Evolutionary conservation across 2,329 filamentous ascomycete species (phyloP), one percentile per base, ranked within the genome.

Genomic region (Phialophora expanda): DNA sequence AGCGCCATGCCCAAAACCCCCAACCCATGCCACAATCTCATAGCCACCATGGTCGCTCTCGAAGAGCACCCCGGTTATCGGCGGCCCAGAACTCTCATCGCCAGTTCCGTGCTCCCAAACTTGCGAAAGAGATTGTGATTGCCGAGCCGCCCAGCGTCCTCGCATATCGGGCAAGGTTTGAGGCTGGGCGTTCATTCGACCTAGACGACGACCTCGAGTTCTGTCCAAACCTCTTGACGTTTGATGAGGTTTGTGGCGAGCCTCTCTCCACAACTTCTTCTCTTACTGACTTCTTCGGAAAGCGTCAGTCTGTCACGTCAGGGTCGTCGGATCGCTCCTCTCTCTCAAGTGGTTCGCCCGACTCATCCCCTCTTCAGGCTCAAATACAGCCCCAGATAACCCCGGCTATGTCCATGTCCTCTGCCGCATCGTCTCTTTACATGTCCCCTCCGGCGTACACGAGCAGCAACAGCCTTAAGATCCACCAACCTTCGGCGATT

Each of bases 141-240:
- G 88, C 88, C 73, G 93, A 96, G 78, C 85, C 89, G n/a, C 87
- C 88, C 22, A 86, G 89, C 58, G 83, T 96, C 66, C 85, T 86
- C 67, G 87, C 89, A 69, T 97, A 96, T 82, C 90, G 94, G 73
- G 87, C 87, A 72, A 89, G 93, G 76, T 96, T 96, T 73, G 93
- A 98, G 81, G 91, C 92, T 70, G 92, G 91, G 66, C 88, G 93
- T 66, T 97, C 93, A 9, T 98, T 98, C 75, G 94, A 98, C 73
- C 85, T 98, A 69, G 94, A 97, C 75, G 94, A 98, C 77, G 94
- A 98, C 78, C 86, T 97, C 81, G 90, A 97, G 79, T 98, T 98
- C 80, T 97, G 93, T 81, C 94, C 94, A 69, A 89, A 90, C 77
- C 86, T 98, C 73, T 84, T 98, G 82, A 96, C 93, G 41, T 93